phyloP scores from a whole-genome alignment of 192 early-diverging fungal species.

The Pilobolus umbonatus region DNA sequence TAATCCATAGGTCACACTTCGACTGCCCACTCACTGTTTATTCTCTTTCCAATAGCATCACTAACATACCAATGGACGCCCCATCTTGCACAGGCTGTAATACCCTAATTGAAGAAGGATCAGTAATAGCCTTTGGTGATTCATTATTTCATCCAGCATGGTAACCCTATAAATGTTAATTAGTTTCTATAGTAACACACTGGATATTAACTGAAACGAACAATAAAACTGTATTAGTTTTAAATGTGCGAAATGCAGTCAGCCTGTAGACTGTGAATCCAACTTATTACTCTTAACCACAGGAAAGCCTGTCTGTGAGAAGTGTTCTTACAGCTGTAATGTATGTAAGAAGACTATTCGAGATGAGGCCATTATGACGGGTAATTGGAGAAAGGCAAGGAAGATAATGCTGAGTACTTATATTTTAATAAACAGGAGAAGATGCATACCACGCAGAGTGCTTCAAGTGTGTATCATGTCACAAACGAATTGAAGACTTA shows the following conservation, averaged over 20 bases:
- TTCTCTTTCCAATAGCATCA: not conserved
- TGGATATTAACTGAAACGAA: not conserved
- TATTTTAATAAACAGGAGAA: conserved; percentile 42
- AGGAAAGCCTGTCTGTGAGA: conserved; percentile 80
- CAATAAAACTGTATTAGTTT: conserved; percentile 44
- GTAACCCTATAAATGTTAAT: conserved; percentile 40
- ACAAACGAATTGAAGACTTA: conserved; percentile 67
- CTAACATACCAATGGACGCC: conserved; percentile 20
- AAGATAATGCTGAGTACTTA: not conserved
- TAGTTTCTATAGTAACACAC: not conserved
- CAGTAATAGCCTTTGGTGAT: conserved; percentile 76
- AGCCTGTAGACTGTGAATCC: conserved; percentile 68
- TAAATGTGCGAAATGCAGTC: conserved; percentile 69
- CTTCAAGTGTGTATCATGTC: conserved; percentile 72
- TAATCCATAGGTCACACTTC: not conserved
- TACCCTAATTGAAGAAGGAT: conserved; percentile 65
- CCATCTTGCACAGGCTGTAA: conserved; percentile 66
- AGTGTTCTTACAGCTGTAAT: conserved; percentile 74
- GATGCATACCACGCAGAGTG: conserved; percentile 79
- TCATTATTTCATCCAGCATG: conserved; percentile 79
- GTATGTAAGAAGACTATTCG: conserved; percentile 68
- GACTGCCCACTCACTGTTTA: not conserved
- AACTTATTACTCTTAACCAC: conserved; percentile 71
- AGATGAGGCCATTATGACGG: conserved; percentile 83
- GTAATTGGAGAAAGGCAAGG: conserved; percentile 27